Percentiles rank a stretch among this genome's conserved stretches.
Evolutionary conservation across 495 filamentous ascomycete species (phyloP).

Genomic region (Hypomontagnella submonticulosa): DNA sequence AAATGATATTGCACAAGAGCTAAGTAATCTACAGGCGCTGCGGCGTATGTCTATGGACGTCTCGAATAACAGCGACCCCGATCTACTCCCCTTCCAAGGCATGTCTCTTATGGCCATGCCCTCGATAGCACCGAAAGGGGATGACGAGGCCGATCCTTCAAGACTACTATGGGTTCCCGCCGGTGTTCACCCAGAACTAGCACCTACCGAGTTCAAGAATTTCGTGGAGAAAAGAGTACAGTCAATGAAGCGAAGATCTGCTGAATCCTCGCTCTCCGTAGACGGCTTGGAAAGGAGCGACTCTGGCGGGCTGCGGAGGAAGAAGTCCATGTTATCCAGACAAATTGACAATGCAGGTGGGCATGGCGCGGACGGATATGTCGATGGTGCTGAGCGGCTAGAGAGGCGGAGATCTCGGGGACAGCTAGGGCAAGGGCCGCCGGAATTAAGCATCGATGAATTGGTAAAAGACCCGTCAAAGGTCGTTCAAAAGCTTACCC

Average conservation of each 20-base stretch:
- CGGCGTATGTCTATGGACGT: slow-evolving; percentile 99
- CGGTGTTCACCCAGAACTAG: slow-evolving; percentile 91
- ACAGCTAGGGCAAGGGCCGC: slow-evolving; percentile 50
- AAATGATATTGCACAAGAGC: slow-evolving; percentile 91
- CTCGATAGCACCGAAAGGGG: slow-evolving; percentile 76
- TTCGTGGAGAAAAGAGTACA: slow-evolving; percentile 94
- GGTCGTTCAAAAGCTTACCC: slow-evolving; percentile 72
- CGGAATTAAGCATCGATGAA: slow-evolving; percentile 75
- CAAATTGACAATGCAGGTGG: slow-evolving; percentile 83
- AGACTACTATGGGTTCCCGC: slow-evolving; percentile 96
- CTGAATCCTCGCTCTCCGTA: slow-evolving; percentile 73
- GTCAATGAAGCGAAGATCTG: slow-evolving; percentile 84
- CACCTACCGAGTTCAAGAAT: slow-evolving; percentile 95
- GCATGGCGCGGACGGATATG: slow-evolving; percentile 70
- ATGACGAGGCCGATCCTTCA: slow-evolving; percentile 87
- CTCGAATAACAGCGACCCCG: slow-evolving; percentile 87
- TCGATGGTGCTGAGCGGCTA: slow-evolving; percentile 88
- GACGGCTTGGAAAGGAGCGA: slow-evolving; percentile 68
- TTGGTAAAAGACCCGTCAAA: slow-evolving; percentile 84
- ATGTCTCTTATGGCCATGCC: slow-evolving; percentile 71
- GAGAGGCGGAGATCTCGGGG: slow-evolving; percentile 77
- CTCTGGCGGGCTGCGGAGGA: slow-evolving; percentile 77
- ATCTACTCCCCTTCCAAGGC: slow-evolving; percentile 83
- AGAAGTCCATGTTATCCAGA: slow-evolving; percentile 94
- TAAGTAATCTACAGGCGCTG: slow-evolving; percentile 94